Evolutionary conservation across 305 asterid species (phyloP), one percentile per base, ranked within the genome.

Genomic region (Solanum hybrid): DNA sequence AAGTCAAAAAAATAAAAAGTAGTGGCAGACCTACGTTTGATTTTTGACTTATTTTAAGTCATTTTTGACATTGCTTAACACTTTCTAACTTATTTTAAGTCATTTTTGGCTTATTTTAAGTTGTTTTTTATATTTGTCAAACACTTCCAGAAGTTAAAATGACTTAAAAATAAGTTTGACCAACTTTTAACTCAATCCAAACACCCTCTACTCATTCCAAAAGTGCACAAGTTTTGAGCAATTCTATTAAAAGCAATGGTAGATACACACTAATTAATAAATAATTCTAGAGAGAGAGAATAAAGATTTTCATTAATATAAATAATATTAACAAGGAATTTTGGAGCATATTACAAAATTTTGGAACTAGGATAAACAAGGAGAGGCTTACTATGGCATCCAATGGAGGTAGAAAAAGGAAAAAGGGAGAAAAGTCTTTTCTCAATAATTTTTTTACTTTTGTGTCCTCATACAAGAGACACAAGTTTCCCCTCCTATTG

Each of bases 281-380:
- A 8, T 8, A 61, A 33, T 8, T 3, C 38, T 33, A 78, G 17
- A 36, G 33, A 87, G 75, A 24, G n/a, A 24, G 14, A 12, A 17
- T 8, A 3, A 61, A 31, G 39, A 26, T 32, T 13, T 31, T 27
- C 57, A 32, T 85, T 39, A 77, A 77, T 68, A 89, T 9, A 86
- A 86, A 24, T 37, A 65, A 31, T 26, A 87, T 76, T 45, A 76
- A 89, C 86, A 41, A 80, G 36, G 90, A 84, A 70, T 41, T 31
- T 41, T 17, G 36, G 24, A 84, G 84, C 32, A 57, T 87, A 79
- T 87, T 87, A 89, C 91, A 89, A 91, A 82, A 91, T 26, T 91
- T 91, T 75, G 83, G 91, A 88, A 65, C 37, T 38, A 89, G 79
- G 89, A 90, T 89, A 75, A 89, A 88, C 45, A 80, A 15, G 89